Evolutionary conservation across 306 rosid genomes (phyloP).

Genomic region (Acacia crassicarpa): DNA sequence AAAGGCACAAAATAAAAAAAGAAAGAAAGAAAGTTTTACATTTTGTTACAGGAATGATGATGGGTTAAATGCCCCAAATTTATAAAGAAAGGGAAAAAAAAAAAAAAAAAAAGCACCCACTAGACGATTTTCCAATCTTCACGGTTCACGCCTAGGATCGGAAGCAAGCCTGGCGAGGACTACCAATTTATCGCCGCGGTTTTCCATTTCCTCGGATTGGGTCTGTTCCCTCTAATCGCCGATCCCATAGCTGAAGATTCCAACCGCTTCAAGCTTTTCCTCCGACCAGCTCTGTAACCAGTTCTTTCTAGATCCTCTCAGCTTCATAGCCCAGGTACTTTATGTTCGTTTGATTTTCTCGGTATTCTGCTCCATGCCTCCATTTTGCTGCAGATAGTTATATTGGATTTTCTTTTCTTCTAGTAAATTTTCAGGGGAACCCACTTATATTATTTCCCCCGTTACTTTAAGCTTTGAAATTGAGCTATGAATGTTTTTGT

Average conservation of each 20-base stretch:
- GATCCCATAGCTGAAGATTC: conserved; percentile 35
- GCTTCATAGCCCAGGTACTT: not conserved
- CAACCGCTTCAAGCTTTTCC: conserved; percentile 15
- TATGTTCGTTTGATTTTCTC: not conserved
- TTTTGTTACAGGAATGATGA: no score
- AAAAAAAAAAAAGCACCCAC: not conserved
- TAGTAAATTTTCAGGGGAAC: not conserved
- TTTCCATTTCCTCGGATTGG: conserved; percentile 53
- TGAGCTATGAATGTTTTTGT: not conserved
- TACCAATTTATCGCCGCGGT: conserved; percentile 44
- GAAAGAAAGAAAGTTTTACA: no score
- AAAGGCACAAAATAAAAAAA: no score
- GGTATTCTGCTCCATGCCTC: not conserved
- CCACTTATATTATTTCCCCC: not conserved
- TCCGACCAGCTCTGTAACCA: not conserved
- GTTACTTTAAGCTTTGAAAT: not conserved
- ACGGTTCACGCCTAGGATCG: conserved; percentile 24
- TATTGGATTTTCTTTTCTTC: not conserved
- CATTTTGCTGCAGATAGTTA: not conserved
- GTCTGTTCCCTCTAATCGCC: conserved; percentile 41
- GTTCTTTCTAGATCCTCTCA: conserved; percentile 1
- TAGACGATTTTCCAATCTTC: conserved; percentile 14
- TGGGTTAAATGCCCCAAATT: no score
- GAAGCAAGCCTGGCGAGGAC: conserved; percentile 30
- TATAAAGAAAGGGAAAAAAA: no score